Conservation (phyloP, 2,329 filamentous ascomycete genomes). For the Magnaporthiopsis poae region DNA sequence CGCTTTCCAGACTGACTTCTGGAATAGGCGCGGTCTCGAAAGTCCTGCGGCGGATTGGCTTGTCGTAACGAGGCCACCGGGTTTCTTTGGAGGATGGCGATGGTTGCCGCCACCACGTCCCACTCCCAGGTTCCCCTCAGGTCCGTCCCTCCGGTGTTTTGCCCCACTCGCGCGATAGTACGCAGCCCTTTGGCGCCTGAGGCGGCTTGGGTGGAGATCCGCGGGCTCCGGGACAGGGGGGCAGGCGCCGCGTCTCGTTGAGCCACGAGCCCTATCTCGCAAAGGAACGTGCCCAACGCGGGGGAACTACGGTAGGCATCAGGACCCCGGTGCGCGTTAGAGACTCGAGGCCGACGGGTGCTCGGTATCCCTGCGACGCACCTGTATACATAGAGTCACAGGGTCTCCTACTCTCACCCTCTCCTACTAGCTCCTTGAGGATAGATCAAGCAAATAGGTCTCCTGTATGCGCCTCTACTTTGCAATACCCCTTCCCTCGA, state of each 20-base stretch:
- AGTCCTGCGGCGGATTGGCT: conserved; percentile 57
- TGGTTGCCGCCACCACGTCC: conserved; percentile 69
- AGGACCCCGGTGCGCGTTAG: too few relatives aligned
- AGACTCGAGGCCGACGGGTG: too few relatives aligned
- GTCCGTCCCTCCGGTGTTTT: conserved; percentile 60
- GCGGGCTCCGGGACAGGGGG: conserved; percentile 51
- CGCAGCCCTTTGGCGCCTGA: conserved; percentile 57
- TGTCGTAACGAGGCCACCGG: conserved; percentile 63
- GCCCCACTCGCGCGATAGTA: conserved; percentile 71
- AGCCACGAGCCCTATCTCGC: conserved; percentile 42
- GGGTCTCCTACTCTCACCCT: too few relatives aligned
- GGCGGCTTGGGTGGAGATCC: conserved; percentile 49
- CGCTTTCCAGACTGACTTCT: conserved; percentile 53
- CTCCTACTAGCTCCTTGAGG: too few relatives aligned
- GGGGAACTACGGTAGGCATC: too few relatives aligned
- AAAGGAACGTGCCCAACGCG: too few relatives aligned
- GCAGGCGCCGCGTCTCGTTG: conserved; percentile 53
- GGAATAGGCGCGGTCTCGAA: conserved; percentile 45
- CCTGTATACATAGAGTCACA: too few relatives aligned
- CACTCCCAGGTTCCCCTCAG: conserved; percentile 70
- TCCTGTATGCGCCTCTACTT: too few relatives aligned
- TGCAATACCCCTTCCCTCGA: conserved; percentile 40
- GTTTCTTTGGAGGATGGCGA: conserved; percentile 63
- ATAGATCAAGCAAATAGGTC: too few relatives aligned
- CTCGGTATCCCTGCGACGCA: too few relatives aligned